Percentiles rank a stretch among this genome's conserved stretches.
phyloP scores from a whole-genome alignment of 345 rosid species.

The Citrus maxima region DNA sequence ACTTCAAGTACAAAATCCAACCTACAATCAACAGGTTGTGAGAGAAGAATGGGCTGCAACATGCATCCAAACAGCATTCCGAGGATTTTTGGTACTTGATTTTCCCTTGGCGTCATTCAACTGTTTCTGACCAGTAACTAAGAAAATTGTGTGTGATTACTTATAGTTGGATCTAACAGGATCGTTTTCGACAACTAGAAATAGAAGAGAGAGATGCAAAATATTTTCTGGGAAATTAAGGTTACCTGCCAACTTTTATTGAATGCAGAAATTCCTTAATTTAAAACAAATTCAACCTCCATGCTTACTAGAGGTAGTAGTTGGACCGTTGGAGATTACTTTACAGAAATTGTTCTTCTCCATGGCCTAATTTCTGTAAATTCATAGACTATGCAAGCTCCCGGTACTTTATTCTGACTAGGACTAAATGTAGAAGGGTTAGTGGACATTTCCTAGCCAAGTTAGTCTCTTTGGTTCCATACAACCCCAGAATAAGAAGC shows the following conservation, averaged over 20 bases:
- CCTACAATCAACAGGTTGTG: slow-evolving; percentile 34
- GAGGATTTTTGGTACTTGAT: slow-evolving; percentile 82
- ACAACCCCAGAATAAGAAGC: not conserved
- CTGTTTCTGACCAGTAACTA: not conserved
- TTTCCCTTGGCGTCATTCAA: not conserved
- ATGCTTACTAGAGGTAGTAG: not conserved
- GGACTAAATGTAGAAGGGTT: not conserved
- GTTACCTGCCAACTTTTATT: not conserved
- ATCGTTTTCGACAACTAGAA: not conserved
- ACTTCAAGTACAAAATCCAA: slow-evolving; percentile 40
- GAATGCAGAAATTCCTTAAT: not conserved
- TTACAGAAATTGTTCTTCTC: not conserved
- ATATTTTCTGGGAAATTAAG: not conserved
- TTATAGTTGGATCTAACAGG: not conserved
- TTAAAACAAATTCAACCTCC: not conserved
- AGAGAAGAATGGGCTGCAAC: slow-evolving; percentile 75
- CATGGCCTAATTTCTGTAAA: not conserved
- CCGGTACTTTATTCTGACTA: not conserved
- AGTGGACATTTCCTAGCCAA: not conserved
- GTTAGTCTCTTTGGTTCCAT: not conserved
- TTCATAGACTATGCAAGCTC: not conserved
- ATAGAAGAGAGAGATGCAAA: not conserved
- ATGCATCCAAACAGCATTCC: slow-evolving; percentile 87
- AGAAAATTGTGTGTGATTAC: not conserved
- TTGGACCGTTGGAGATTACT: not conserved